Base-by-base conservation (phyloP, 306 rosid species). In the Gillenia trifoliata region DNA sequence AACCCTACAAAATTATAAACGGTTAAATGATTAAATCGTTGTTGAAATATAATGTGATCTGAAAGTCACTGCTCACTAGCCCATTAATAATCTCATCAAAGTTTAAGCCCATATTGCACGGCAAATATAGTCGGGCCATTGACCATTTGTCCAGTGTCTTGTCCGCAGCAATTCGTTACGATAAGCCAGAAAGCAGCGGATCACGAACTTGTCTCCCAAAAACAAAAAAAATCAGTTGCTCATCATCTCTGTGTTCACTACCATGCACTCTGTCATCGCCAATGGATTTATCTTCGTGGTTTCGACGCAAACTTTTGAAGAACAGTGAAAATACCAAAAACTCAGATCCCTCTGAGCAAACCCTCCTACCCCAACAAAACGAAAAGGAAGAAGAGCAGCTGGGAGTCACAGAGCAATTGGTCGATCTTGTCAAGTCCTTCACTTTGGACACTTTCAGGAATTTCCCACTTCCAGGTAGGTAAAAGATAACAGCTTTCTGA, bases 391-490 rank as follows among this genome's bases (percentile, higher is more conserved):
- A 60, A 5, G 80, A 85, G 33, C 31, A 79, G 1, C 81, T 86
- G 34, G 98, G 98, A 57, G 78, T 91, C 69, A 93, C 92, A 0
- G 84, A 83, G 11, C 74, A 84, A 54, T 74, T 93, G 82, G 87
- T 91, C 49, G 85, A 84, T 80, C 82, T 22, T 72, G 73, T 88
- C 22, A 85, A 88, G 79, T 84, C 96, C 70, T 86, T 91, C 88
- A 89, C 97, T 34, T 15, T 91, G 31, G 90, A 91, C 65, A 87
- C 91, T 59, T 93, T 93, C 77, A 89, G 83, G 86, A 87, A 82
- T 71, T 91, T 88, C 81, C 86, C 94, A 57, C 87, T 82, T 49
- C 86, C 75, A 78, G 96, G 98, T 93, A 81, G n/a, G 36, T 3
- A 17, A 20, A 64, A 10, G 68, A 34, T 9, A 33, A 17, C 26